These are phyloP conservation scores for Amoebophrya sp. DNA, from an alignment of 169 alveolate genomes.

Conservation along the genomic window DNA sequence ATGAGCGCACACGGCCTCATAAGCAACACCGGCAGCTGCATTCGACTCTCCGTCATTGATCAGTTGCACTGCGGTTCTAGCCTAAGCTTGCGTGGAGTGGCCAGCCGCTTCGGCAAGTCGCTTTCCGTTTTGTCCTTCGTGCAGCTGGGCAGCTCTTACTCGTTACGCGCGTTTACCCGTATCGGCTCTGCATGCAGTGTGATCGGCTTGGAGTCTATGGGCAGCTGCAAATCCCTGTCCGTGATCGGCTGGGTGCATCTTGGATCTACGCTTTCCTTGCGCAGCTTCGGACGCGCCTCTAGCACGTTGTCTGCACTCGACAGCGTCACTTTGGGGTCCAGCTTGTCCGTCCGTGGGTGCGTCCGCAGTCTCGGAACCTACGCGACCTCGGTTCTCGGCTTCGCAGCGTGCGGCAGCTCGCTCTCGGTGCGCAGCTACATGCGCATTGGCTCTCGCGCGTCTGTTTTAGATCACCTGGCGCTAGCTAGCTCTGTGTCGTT, in stretches of 20 bases:
- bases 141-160: neutral
- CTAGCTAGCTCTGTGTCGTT: neutral
- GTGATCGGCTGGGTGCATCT: constrained; percentile 25
- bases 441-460: neutral
- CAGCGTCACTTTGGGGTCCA: neutral
- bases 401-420: constrained; percentile 11
- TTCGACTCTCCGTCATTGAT: neutral
- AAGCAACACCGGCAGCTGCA: neutral
- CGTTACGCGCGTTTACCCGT: neutral
- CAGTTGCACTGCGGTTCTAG: neutral
- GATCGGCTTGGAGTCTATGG: neutral
- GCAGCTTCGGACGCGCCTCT: neutral
- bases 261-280: neutral
- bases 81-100: neutral
- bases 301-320: neutral
- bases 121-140: constrained; percentile 5
- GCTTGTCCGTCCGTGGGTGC: neutral
- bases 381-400: neutral
- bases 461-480: neutral
- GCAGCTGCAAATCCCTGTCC: neutral
- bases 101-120: neutral
- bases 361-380: neutral
- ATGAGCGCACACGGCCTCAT: neutral
- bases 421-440: neutral
- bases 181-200: neutral